Percentiles rank a stretch among this genome's conserved stretches.
Evolutionary conservation across 1,284 basidiomycete genomes (phyloP).

Genomic region (Takashimella tepidaria): DNA sequence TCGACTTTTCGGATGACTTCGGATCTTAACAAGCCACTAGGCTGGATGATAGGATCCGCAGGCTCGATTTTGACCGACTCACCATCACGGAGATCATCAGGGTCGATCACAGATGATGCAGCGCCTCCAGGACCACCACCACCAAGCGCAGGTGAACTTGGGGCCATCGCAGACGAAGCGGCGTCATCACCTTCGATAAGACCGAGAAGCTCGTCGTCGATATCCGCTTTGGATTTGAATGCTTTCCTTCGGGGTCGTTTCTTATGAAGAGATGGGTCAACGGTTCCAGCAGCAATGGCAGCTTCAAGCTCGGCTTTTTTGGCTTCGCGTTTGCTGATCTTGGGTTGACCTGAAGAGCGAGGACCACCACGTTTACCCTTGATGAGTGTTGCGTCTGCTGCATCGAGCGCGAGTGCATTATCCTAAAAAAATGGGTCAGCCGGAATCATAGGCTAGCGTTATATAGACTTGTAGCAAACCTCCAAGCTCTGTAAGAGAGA

Average conservation of each 20-base stretch:
- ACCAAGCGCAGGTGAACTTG: slow-evolving; percentile 7
- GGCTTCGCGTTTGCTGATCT: slow-evolving; percentile 27
- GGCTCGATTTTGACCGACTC: slow-evolving; percentile 12
- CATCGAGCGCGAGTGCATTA: neutral
- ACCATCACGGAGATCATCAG: slow-evolving; percentile 10
- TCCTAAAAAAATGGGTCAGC: neutral
- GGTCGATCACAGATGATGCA: slow-evolving; percentile 13
- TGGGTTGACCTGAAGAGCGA: slow-evolving; percentile 26
- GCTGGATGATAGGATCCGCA: slow-evolving; percentile 26
- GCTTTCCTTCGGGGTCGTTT: slow-evolving; percentile 14
- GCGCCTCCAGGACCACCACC: neutral
- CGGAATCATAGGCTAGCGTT: neutral
- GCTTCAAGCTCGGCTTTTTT: slow-evolving; percentile 28
- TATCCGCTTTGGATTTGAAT: slow-evolving; percentile 24
- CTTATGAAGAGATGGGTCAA: slow-evolving; percentile 8
- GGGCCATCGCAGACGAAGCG: slow-evolving; percentile 1
- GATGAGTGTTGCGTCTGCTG: slow-evolving; percentile 1
- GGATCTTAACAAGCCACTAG: slow-evolving; percentile 33
- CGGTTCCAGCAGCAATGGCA: slow-evolving; percentile 20
- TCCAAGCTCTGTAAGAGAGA: neutral
- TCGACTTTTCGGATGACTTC: slow-evolving; percentile 36
- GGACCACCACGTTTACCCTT: slow-evolving; percentile 26
- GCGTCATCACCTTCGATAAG: slow-evolving; percentile 33
- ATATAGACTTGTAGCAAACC: too few relatives aligned
- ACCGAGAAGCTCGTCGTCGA: slow-evolving; percentile 43